Percentiles rank a stretch among this genome's conserved stretches.
Evolutionary conservation across 495 filamentous ascomycete species (phyloP).

Genomic region (Xylaria palmicola): DNA sequence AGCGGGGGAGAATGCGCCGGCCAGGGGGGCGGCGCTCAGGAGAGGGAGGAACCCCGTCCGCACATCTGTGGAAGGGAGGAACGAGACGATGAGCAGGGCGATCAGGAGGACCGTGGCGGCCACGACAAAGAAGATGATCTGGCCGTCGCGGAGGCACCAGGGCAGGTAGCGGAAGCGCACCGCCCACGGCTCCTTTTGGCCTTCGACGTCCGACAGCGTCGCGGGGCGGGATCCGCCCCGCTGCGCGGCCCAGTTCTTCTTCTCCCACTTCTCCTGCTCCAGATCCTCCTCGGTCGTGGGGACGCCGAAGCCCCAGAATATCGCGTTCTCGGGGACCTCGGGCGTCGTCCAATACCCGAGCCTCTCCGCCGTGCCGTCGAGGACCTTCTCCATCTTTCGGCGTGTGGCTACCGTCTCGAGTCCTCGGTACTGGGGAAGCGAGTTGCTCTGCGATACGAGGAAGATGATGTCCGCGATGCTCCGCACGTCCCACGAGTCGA

Average conservation of each 20-base stretch:
- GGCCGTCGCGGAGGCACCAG: conserved; percentile 69
- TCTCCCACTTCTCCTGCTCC: conserved; percentile 25
- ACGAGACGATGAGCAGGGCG: conserved; percentile 74
- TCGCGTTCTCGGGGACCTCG: conserved; percentile 26
- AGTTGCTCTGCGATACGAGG: conserved; percentile 76
- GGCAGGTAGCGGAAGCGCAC: conserved; percentile 69
- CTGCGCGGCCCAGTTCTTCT: conserved; percentile 18
- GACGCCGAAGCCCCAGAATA: conserved; percentile 46
- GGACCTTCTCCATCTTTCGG: conserved; percentile 44
- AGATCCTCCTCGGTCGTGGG: conserved; percentile 31
- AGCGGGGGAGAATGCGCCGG: conserved; percentile 72
- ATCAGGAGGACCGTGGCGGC: conserved; percentile 64
- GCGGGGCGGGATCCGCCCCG: conserved; percentile 19
- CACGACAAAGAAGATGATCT: conserved; percentile 62
- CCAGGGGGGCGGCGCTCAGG: conserved; percentile 58
- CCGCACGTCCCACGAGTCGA: conserved; percentile 69
- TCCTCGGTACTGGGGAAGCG: conserved; percentile 59
- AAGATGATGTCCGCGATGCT: conserved; percentile 75
- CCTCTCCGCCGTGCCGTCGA: conserved; percentile 57
- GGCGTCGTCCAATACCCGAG: conserved; percentile 75
- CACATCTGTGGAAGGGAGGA: conserved; percentile 63
- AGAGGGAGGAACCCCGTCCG: conserved; percentile 67
- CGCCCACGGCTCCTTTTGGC: conserved; percentile 7
- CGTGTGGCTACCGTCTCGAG: conserved; percentile 58
- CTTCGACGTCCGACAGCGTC: conserved; percentile 16